These are phyloP conservation scores for Naematelia aurantialba DNA, from an alignment of 768 basidiomycete genomes.

Conservation along the genomic window DNA sequence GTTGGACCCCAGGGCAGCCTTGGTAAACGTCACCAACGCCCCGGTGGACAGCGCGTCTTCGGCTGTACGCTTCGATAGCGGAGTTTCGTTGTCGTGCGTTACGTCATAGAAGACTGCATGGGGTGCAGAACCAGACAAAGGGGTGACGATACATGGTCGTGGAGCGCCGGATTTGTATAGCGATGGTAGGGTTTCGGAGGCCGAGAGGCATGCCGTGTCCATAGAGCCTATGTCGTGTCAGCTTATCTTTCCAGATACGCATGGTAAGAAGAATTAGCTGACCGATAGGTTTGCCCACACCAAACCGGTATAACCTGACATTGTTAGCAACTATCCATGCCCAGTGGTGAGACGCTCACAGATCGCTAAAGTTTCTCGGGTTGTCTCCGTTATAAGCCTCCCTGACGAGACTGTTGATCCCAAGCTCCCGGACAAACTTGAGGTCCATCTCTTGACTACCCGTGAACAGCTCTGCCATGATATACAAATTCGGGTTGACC, in stretches of 20 bases:
- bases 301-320: conserved; percentile 69
- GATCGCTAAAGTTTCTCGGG: conserved; percentile 81
- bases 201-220: conserved; percentile 81
- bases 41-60: conserved; percentile 95
- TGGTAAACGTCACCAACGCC: conserved; percentile 84
- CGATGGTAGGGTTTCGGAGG: conserved; percentile 68
- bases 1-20: conserved; percentile 82
- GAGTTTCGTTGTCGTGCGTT: conserved; percentile 96
- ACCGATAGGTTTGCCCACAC: conserved; percentile 91
- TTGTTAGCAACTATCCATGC: conserved; percentile 8
- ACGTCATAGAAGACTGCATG: conserved; percentile 93
- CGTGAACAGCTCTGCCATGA: conserved; percentile 95
- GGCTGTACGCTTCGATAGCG: conserved; percentile 79
- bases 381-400: conserved; percentile 83
- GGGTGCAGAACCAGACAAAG: conserved; percentile 78
- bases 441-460: conserved; percentile 91
- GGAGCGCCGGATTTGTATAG: conserved; percentile 77
- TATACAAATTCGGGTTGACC: conserved; percentile 86
- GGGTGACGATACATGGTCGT: conserved; percentile 68
- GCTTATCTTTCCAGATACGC: neutral
- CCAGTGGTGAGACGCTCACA: conserved; percentile 49
- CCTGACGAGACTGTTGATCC: conserved; percentile 87
- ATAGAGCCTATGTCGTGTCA: conserved; percentile 66
- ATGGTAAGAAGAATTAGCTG: conserved; percentile 41
- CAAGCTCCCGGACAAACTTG: conserved; percentile 82